Conservation (phyloP, 1,284 basidiomycete species). For the Caloboletus inedulis region DNA sequence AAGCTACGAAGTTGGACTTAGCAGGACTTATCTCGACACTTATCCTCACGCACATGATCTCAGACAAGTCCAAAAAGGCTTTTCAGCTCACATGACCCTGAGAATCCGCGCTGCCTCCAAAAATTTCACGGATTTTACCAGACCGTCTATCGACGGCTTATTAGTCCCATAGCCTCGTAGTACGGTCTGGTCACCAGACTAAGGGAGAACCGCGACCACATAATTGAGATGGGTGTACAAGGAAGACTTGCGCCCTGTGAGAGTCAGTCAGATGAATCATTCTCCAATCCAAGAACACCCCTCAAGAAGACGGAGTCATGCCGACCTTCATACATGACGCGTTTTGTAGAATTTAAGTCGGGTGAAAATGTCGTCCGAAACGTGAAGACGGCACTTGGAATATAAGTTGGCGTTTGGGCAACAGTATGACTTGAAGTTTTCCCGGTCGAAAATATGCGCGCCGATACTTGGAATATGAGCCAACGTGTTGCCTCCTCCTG, state of each 20-base stretch:
- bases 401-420: neutral
- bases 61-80: too few relatives aligned
- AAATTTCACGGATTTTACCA: too few relatives aligned
- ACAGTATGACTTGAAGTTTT: neutral
- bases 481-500: neutral
- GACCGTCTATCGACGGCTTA: too few relatives aligned
- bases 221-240: constrained; percentile 77
- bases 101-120: too few relatives aligned
- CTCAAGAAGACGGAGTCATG: neutral
- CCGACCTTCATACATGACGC: constrained; percentile 53
- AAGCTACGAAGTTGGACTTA: too few relatives aligned
- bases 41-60: too few relatives aligned
- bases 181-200: too few relatives aligned
- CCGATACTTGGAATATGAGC: neutral
- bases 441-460: neutral
- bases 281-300: neutral
- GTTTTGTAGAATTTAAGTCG: neutral
- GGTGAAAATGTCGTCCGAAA: neutral
- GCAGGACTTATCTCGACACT: too few relatives aligned
- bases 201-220: constrained; percentile 85
- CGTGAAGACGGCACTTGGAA: neutral
- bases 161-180: too few relatives aligned
- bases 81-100: too few relatives aligned
- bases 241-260: constrained; percentile 62
- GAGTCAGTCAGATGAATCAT: neutral